phyloP scores from a whole-genome alignment of 2,329 filamentous ascomycete species.

The Aphanocladium album region DNA sequence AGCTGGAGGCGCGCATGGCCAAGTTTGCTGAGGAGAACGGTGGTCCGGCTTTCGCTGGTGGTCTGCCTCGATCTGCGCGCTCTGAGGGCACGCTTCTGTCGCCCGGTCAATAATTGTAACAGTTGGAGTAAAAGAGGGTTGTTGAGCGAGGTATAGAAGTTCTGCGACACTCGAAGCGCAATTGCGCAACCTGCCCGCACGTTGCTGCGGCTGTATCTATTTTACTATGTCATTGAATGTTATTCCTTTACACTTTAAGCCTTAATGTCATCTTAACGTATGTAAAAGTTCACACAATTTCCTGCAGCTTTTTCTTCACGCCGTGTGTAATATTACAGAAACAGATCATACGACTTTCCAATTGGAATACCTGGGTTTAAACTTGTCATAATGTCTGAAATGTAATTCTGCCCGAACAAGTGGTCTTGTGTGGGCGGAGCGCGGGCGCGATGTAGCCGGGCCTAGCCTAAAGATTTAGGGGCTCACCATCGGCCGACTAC shows the following conservation, averaged over 20 bases:
- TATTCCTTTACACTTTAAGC: not conserved
- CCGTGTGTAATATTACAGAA: no score
- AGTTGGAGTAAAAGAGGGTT: conserved; percentile 15
- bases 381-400: no score
- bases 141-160: conserved; percentile 3
- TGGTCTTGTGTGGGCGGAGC: not conserved
- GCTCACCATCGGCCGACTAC: not conserved
- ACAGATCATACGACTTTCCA: no score
- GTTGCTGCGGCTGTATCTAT: conserved; percentile 16
- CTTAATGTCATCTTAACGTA: no score
- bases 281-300: no score
- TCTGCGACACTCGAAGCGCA: conserved; percentile 1
- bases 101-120: conserved; percentile 71
- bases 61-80: conserved; percentile 72
- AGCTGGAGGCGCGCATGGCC: conserved; percentile 86
- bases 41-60: conserved; percentile 74
- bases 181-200: conserved; percentile 12
- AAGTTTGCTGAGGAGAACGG: conserved; percentile 70
- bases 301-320: no score
- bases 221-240: conserved; percentile 16
- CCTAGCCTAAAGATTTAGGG: not conserved
- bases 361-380: no score
- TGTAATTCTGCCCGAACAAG: no score
- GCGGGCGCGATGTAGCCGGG: not conserved
- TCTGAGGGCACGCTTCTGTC: conserved; percentile 79